Evolutionary conservation across 352 stramenopile genomes (phyloP), one percentile per base, ranked within the genome.

Genomic region (Globisporangium canariense): DNA sequence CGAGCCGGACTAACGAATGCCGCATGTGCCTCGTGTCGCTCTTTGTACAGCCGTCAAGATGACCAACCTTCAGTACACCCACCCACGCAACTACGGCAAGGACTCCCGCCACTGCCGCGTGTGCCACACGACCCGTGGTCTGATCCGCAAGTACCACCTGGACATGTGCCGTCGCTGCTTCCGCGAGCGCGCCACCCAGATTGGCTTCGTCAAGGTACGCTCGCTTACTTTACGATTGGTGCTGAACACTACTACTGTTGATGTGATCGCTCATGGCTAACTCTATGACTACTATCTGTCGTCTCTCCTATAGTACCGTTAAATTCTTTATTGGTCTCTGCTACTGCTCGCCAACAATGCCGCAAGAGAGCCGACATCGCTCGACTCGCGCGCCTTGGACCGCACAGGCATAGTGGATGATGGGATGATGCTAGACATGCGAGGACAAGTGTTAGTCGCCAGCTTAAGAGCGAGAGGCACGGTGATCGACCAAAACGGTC

Each of bases 81-180:
- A 95, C 84, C 83, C 83, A 58, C 83, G 86, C 69, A 93, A 74
- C 71, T 95, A 95, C 81, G 86, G 86, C 77, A 95, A 95, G 80
- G 86, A 95, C 82, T 95, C 86, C 73, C 85, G 83, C 68, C 86
- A 93, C 81, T 95, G 90, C 86, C 89, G 89, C 67, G 83, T 93
- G 69, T 97, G 90, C 84, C 83, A 93, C 71, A 96, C 89, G 55
- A 95, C 89, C 60, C 83, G 86, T 83, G 91, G 89, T 79, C 72
- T 98, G 60, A 98, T 98, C 82, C 86, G 92, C 77, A 98, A 98
- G 86, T 98, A 98, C 80, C 76, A 93, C 76, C 75, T 98, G 68
- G 94, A 97, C 79, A 97, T 98, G 86, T 98, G 95, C 90, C 91
- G 95, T 78, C 93, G 96, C 68, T 98, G 95, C 86, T 98, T 98